phyloP scores from a whole-genome alignment of 2,329 filamentous ascomycete species.

The Fusarium burgessii region DNA sequence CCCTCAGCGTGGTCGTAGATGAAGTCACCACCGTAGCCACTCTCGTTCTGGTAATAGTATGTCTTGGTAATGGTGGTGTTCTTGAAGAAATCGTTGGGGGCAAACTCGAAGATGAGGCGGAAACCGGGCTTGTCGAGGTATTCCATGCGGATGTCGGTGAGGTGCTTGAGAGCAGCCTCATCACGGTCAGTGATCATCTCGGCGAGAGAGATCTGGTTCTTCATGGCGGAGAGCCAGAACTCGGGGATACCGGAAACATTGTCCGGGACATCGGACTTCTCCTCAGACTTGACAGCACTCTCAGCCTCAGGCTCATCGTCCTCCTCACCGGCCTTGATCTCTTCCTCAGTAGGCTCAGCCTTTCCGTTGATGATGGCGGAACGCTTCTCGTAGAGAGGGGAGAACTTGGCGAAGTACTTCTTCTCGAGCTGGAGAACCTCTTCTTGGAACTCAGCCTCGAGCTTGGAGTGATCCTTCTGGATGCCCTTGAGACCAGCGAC shows the following conservation, averaged over 20 bases:
- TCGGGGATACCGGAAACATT: constrained; percentile 87
- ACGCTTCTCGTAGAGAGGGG: constrained; percentile 95
- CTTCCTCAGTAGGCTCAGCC: constrained; percentile 85
- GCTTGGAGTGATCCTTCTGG: constrained; percentile 98
- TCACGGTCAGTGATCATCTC: constrained; percentile 99
- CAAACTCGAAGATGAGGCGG: constrained; percentile 97
- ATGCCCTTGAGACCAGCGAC: constrained; percentile 97
- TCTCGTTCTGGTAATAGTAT: constrained; percentile 99
- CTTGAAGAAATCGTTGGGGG: constrained; percentile 94
- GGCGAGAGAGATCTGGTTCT: constrained; percentile 96
- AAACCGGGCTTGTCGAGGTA: constrained; percentile 98
- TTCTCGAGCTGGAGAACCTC: constrained; percentile 98
- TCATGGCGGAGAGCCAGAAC: constrained; percentile 99
- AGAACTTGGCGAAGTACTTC: constrained; percentile 99
- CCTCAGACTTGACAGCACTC: constrained; percentile 67
- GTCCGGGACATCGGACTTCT: constrained; percentile 68
- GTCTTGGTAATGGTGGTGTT: constrained; percentile 99
- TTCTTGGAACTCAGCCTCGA: constrained; percentile 98
- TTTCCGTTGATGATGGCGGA: constrained; percentile 90
- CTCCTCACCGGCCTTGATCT: constrained; percentile 88
- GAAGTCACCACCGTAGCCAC: constrained; percentile 97
- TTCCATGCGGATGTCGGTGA: constrained; percentile 97
- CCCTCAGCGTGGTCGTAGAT: constrained; percentile 99
- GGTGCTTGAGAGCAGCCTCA: constrained; percentile 89
- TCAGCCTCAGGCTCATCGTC: constrained; percentile 81